These are phyloP conservation scores for Naganishia onofrii DNA, from an alignment of 768 basidiomycete species.

Conservation along the genomic window DNA sequence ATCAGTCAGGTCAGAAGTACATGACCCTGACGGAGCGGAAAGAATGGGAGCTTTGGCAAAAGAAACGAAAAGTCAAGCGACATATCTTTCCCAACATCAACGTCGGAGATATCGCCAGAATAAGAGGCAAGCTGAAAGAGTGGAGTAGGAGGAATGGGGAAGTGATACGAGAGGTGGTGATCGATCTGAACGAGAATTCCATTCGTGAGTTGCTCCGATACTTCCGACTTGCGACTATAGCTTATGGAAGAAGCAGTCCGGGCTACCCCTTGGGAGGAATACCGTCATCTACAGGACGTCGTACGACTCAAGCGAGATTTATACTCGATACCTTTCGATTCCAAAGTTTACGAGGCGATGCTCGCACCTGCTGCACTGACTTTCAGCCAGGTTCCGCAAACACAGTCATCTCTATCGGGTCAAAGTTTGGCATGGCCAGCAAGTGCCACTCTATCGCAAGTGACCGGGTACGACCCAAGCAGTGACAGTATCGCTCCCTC, in stretches of 20 bases:
- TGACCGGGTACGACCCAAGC: neutral
- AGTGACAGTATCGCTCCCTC: neutral
- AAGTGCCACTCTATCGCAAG: neutral
- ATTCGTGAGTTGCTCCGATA: neutral
- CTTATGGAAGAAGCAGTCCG: neutral
- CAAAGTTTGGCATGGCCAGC: neutral
- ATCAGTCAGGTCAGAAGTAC: constrained; percentile 15
- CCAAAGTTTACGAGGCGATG: constrained; percentile 8
- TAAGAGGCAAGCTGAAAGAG: constrained; percentile 28
- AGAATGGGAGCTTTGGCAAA: neutral
- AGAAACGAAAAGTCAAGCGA: constrained; percentile 15
- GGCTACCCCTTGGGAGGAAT: constrained; percentile 10
- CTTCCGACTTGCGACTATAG: neutral
- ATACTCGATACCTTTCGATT: neutral
- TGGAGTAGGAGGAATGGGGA: constrained; percentile 27
- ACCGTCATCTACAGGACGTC: neutral
- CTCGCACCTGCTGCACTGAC: neutral
- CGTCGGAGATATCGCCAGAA: constrained; percentile 24
- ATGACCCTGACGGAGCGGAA: constrained; percentile 9
- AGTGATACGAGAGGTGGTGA: constrained; percentile 16
- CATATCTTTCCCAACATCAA: constrained; percentile 12
- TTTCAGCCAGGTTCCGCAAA: neutral
- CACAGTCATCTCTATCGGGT: neutral
- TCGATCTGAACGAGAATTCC: neutral
- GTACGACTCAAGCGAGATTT: constrained; percentile 6